These are phyloP conservation scores for Lichtheimia ramosa DNA, from an alignment of 371 early-diverging fungal genomes.

Conservation along the genomic window DNA sequence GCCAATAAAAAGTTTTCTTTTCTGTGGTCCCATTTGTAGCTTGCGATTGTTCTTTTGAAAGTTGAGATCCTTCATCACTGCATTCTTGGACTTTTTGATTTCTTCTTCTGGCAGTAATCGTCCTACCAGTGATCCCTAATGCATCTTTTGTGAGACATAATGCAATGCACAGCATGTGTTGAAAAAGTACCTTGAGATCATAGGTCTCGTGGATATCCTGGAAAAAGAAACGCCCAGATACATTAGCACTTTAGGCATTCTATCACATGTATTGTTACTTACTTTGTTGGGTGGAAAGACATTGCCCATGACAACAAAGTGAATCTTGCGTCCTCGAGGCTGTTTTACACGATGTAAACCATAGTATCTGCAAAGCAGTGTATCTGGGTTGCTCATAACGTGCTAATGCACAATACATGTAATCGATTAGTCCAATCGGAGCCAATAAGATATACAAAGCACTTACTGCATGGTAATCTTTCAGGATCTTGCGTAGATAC, in stretches of 20 bases:
- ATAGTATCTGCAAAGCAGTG: constrained; percentile 91
- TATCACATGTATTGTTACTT: neutral
- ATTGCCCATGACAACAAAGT: constrained; percentile 99
- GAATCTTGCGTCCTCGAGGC: constrained; percentile 90
- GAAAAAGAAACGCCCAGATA: neutral
- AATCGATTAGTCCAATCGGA: neutral
- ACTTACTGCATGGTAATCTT: constrained; percentile 79
- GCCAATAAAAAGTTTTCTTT: constrained; percentile 76
- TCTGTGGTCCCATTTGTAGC: constrained; percentile 83
- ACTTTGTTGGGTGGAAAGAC: constrained; percentile 91
- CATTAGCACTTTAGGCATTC: neutral
- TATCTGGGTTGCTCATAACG: constrained; percentile 86
- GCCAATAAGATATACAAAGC: neutral
- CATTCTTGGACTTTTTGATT: constrained; percentile 72
- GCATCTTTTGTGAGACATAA: neutral
- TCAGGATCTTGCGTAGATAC: constrained; percentile 85
- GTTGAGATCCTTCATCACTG: constrained; percentile 95
- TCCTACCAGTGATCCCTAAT: constrained; percentile 79
- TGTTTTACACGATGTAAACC: constrained; percentile 95
- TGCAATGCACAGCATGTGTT: neutral
- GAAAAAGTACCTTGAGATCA: constrained; percentile 79
- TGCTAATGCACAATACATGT: constrained; percentile 55
- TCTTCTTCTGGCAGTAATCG: constrained; percentile 80
- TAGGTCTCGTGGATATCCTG: constrained; percentile 95
- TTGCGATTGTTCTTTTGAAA: constrained; percentile 81